Percentiles rank a stretch among this genome's conserved stretches.
Conservation (phyloP, 2,329 filamentous ascomycete species). For the Alternaria panax region DNA sequence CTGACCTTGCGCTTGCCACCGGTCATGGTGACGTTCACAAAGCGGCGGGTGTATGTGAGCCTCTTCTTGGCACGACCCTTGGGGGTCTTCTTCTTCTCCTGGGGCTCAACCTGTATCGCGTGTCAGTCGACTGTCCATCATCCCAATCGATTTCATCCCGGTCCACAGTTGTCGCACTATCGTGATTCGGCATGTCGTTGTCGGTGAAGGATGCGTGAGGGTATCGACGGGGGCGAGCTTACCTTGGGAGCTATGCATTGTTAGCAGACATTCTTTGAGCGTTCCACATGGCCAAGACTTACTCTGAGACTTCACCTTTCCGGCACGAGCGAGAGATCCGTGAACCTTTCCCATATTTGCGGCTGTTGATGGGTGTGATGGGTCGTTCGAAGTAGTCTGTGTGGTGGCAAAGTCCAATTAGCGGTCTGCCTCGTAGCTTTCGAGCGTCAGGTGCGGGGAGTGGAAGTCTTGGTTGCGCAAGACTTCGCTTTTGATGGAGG, state of each 20-base stretch:
- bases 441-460: conserved; percentile 6
- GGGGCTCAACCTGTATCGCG: conserved; percentile 73
- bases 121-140: conserved; percentile 29
- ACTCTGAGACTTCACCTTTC: conserved; percentile 84
- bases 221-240: conserved; percentile 18
- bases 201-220: conserved; percentile 2
- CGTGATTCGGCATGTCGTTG: neutral
- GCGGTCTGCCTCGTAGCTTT: conserved; percentile 20
- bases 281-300: conserved; percentile 19
- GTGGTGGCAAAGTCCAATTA: conserved; percentile 45
- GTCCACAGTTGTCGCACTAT: neutral
- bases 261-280: conserved; percentile 24
- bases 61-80: conserved; percentile 99
- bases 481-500: conserved; percentile 4
- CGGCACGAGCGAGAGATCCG: conserved; percentile 93
- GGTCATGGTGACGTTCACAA: conserved; percentile 97
- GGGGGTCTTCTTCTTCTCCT: conserved; percentile 96
- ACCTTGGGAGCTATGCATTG: conserved; percentile 34
- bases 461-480: conserved; percentile 12
- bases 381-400: conserved; percentile 32
- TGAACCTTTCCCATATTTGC: conserved; percentile 90
- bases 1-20: conserved; percentile 98
- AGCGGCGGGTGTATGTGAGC: conserved; percentile 93
- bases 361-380: conserved; percentile 48
- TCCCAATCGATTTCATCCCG: neutral